Conservation (phyloP, 768 basidiomycete species). For the Multifurca ochricompacta region DNA sequence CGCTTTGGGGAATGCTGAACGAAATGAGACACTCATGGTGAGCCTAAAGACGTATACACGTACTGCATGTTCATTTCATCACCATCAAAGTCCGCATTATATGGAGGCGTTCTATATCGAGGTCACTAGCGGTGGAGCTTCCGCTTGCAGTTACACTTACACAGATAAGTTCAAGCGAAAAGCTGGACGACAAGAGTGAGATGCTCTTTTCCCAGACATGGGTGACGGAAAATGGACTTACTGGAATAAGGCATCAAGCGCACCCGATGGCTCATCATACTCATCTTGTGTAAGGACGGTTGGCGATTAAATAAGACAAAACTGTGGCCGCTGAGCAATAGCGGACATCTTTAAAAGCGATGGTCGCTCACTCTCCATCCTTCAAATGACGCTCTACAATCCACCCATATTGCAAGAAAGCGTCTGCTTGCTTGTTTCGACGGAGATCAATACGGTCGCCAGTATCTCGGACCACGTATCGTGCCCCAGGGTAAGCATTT, state of each 20-base stretch:
- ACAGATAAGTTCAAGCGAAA: conserved; percentile 98
- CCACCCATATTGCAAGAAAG: conserved; percentile 96
- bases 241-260: conserved; percentile 98
- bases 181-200: conserved; percentile 41
- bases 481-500: conserved; percentile 88
- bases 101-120: conserved; percentile 73
- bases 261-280: conserved; percentile 99
- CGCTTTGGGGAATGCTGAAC: conserved; percentile 87
- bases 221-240: conserved; percentile 36
- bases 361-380: conserved; percentile 87
- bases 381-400: conserved; percentile 96
- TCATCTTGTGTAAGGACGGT: conserved; percentile 98
- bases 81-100: conserved; percentile 99
- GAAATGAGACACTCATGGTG: conserved; percentile 11
- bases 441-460: conserved; percentile 95
- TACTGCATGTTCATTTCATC: conserved; percentile 99
- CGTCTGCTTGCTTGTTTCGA: conserved; percentile 93
- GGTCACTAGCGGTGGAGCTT: conserved; percentile 25
- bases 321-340: conserved; percentile 32
- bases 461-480: conserved; percentile 95
- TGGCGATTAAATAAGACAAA: conserved; percentile 97
- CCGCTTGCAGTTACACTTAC: conserved; percentile 42
- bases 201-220: neutral
- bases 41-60: conserved; percentile 29
- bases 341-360: neutral